These are phyloP conservation scores for Blastobotrys ciferrii DNA, from an alignment of 1,139 yeast species.

Conservation along the genomic window DNA sequence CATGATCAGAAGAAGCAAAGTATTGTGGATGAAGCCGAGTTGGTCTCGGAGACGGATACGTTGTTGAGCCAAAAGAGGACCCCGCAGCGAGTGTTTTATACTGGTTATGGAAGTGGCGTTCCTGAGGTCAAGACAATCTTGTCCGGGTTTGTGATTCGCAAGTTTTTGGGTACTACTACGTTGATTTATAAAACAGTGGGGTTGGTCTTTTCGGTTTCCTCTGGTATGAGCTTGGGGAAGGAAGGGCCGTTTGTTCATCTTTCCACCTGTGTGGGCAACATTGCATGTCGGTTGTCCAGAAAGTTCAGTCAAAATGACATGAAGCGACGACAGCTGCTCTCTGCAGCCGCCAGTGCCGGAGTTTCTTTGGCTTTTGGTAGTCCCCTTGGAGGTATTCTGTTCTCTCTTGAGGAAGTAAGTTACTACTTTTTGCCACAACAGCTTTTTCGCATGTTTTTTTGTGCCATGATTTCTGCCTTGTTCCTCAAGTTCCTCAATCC, in stretches of 20 bases:
- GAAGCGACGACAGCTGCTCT: constrained; percentile 55
- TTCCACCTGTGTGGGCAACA: constrained; percentile 66
- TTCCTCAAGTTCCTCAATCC: constrained; percentile 58
- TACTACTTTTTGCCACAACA: constrained; percentile 59
- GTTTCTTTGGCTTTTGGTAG: constrained; percentile 71
- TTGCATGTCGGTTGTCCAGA: constrained; percentile 51
- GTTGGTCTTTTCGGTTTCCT: constrained; percentile 58
- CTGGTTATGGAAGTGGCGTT: constrained; percentile 65
- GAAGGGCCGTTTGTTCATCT: constrained; percentile 74
- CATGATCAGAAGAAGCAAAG: constrained; percentile 1
- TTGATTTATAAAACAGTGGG: constrained; percentile 52
- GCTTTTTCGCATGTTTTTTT: constrained; percentile 56
- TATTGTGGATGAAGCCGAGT: constrained; percentile 4
- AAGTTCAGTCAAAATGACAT: constrained; percentile 52
- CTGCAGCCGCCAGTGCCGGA: constrained; percentile 68
- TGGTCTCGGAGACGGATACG: constrained; percentile 1
- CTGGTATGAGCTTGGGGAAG: constrained; percentile 65
- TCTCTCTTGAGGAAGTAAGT: constrained; percentile 63
- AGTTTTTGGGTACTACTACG: constrained; percentile 56
- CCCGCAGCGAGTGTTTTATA: constrained; percentile 41
- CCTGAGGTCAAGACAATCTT: constrained; percentile 51
- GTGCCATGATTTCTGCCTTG: constrained; percentile 58
- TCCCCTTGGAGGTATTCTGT: constrained; percentile 67
- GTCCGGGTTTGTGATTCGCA: constrained; percentile 40
- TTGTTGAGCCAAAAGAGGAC: neutral